Evolutionary conservation across 2,329 filamentous ascomycete genomes (phyloP), one percentile per base, ranked within the genome.

Genomic region (Claviceps sp.): DNA sequence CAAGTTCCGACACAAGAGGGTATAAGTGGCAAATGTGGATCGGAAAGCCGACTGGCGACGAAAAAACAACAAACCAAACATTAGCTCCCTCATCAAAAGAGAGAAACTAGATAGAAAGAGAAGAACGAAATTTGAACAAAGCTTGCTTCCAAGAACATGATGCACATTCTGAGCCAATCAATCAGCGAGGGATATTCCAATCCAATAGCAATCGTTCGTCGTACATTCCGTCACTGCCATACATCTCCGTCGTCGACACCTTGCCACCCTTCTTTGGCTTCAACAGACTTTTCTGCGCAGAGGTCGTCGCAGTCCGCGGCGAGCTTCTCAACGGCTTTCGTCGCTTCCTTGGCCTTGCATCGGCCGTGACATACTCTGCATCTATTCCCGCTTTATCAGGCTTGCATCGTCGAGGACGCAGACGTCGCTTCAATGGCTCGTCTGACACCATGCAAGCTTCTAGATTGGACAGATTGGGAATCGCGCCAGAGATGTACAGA

Each of bases 391-490:
- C 34, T 38, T 42, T 44, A 6, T 26, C 13, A 16, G 20, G 8
- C 29, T 37, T 48, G 5, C 34, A 45, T 45, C 26, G 29, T 38
- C 53, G 48, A 16, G 53, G 51, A 5, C 53, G 53, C 4, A 54
- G 49, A 37, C 53, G 53, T 26, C 45, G 45, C 44, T 54, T 56
- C 20, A 51, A 45, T 20, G 52, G 53, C 34, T 37, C 53, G 20
- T 51, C 50, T 36, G 45, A 34, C 34, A 50, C 29, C 20, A 50
- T 8, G 14, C 48, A 51, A 11, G 49, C 51, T 37, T 50, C 54
- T 3, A 57, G 52, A 9, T 55, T 58, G 11, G 54, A 53, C 3
- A 57, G 51, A 11, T 55, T 58, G 11, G 55, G 54, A 20, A 58
- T 58, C 26, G 57, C 57, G 8, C 54, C 57, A 37, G 57, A 58